Conservation (phyloP, 768 basidiomycete species). For the Calvatia gigantea region DNA sequence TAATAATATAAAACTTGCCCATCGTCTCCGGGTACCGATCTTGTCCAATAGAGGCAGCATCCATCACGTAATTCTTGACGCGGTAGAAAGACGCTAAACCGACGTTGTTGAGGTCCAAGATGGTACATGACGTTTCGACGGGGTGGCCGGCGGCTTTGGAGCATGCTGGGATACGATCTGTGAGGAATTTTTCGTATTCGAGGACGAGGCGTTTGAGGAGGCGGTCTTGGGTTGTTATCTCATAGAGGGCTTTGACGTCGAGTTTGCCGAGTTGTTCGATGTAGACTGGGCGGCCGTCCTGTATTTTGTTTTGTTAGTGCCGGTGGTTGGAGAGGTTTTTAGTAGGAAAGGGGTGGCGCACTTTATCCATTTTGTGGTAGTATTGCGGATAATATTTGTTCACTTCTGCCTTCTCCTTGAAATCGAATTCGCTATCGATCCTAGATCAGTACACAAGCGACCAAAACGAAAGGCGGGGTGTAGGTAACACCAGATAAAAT, state of each 20-base stretch:
- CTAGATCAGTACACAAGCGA: not conserved
- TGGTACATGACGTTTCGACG: conserved; percentile 96
- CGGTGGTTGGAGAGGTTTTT: not conserved
- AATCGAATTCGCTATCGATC: conserved; percentile 54
- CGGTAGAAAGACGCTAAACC: conserved; percentile 76
- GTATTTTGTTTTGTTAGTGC: not conserved
- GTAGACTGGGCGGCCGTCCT: conserved; percentile 96
- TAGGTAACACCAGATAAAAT: not conserved
- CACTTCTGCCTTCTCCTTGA: conserved; percentile 77
- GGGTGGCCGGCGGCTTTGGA: conserved; percentile 70
- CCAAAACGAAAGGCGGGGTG: conserved; percentile 5
- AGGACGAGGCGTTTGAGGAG: conserved; percentile 84
- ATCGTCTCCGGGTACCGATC: conserved; percentile 90
- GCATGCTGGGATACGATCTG: conserved; percentile 78
- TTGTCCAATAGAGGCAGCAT: conserved; percentile 78
- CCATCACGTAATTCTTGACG: conserved; percentile 88
- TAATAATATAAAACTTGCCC: conserved; percentile 99
- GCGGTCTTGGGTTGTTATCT: conserved; percentile 80
- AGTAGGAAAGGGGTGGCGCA: conserved; percentile 25
- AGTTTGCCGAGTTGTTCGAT: conserved; percentile 90
- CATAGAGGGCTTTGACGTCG: conserved; percentile 81
- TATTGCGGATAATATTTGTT: conserved; percentile 94
- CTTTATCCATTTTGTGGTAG: conserved; percentile 96
- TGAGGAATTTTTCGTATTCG: conserved; percentile 91
- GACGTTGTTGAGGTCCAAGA: conserved; percentile 82